These are phyloP conservation scores for Aspergillus haitiensis DNA, from an alignment of 495 filamentous ascomycete genomes.

Conservation along the genomic window DNA sequence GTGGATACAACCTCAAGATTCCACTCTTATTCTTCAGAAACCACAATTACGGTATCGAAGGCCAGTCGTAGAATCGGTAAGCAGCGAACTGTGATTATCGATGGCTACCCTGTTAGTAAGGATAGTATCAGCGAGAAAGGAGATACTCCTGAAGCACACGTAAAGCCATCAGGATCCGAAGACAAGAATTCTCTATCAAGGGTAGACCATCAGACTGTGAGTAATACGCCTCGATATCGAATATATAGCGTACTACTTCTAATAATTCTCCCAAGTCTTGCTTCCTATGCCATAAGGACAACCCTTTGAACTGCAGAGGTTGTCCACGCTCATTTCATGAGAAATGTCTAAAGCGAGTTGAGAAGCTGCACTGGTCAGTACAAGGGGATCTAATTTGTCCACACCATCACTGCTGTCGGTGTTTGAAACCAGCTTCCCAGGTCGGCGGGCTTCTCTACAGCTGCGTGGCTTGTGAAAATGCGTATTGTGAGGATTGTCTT, in stretches of 20 bases:
- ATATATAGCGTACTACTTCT: neutral
- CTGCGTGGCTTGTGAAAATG: slow-evolving; percentile 57
- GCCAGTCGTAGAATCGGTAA: slow-evolving; percentile 52
- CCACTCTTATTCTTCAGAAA: slow-evolving; percentile 42
- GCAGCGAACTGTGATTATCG: slow-evolving; percentile 59
- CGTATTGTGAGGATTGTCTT: slow-evolving; percentile 63
- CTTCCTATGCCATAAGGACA: slow-evolving; percentile 54
- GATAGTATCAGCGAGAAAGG: slow-evolving; percentile 52
- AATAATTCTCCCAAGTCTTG: slow-evolving; percentile 42
- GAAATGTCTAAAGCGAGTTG: slow-evolving; percentile 46
- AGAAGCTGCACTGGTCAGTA: slow-evolving; percentile 25
- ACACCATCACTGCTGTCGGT: slow-evolving; percentile 59
- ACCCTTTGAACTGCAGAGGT: slow-evolving; percentile 47
- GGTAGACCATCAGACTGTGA: slow-evolving; percentile 51
- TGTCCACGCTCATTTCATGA: slow-evolving; percentile 61
- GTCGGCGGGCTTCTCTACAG: slow-evolving; percentile 61
- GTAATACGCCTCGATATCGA: neutral
- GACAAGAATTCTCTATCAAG: slow-evolving; percentile 38
- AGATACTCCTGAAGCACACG: no score
- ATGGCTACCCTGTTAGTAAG: slow-evolving; percentile 61
- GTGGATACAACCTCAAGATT: slow-evolving; percentile 24
- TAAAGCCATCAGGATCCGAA: slow-evolving; percentile 48
- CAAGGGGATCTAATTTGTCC: slow-evolving; percentile 51
- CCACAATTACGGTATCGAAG: slow-evolving; percentile 3
- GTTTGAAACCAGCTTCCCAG: slow-evolving; percentile 53